phyloP scores from a whole-genome alignment of 2,329 filamentous ascomycete species.

The Fusarium pilosicola region DNA sequence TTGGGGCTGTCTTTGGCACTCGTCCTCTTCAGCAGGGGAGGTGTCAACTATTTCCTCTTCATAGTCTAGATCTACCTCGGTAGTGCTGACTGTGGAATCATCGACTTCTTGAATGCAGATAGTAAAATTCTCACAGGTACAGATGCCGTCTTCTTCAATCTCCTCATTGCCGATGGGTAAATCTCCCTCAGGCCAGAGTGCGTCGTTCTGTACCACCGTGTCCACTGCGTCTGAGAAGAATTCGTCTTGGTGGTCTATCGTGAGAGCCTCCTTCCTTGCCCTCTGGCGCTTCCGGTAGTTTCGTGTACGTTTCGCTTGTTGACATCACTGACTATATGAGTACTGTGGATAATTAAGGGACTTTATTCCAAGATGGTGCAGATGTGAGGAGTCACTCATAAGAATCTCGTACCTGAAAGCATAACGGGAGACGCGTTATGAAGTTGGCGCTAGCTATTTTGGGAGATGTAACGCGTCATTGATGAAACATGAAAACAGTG shows the following conservation, averaged over 20 bases:
- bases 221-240: background rate
- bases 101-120: background rate
- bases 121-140: background rate
- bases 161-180: background rate
- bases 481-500: no score
- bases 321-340: no score
- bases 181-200: background rate
- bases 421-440: no score
- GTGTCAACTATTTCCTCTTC: background rate
- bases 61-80: background rate
- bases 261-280: background rate
- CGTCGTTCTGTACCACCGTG: background rate
- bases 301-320: background rate
- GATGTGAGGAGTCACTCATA: no score
- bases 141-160: background rate
- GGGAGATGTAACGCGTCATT: no score
- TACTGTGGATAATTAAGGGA: background rate
- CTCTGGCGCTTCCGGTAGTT: background rate
- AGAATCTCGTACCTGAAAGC: no score
- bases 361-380: no score
- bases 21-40: background rate
- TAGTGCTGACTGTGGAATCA: background rate
- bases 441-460: no score
- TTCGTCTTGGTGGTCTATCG: background rate
- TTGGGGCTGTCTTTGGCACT: no score